Evolutionary conservation across 179 eudicot genomes (phyloP).

Genomic region (Silene noctiflora): DNA sequence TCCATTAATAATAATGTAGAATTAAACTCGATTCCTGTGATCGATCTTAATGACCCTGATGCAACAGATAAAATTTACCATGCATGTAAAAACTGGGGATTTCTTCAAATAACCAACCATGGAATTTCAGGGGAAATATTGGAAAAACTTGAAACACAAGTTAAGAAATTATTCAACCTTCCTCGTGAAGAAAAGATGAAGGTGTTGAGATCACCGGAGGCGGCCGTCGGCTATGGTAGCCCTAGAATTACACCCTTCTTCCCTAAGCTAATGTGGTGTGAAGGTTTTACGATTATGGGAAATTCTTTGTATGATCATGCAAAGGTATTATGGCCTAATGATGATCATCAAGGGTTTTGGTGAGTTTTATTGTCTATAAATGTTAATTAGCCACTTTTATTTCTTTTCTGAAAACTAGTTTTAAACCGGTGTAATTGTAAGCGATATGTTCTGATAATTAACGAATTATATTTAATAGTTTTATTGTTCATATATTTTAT

Average conservation of each 20-base stretch:
- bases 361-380: no score
- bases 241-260: slow-evolving; percentile 51
- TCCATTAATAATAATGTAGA: not conserved
- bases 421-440: no score
- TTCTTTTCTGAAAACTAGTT: no score
- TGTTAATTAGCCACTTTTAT: no score
- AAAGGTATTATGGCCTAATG: slow-evolving; percentile 59
- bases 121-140: slow-evolving; percentile 36
- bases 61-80: slow-evolving; percentile 28
- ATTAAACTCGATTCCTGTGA: slow-evolving; percentile 24
- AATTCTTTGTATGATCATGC: slow-evolving; percentile 51
- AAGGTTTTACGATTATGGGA: slow-evolving; percentile 71
- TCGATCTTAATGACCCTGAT: slow-evolving; percentile 41
- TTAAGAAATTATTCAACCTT: slow-evolving; percentile 42
- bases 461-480: no score
- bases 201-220: slow-evolving; percentile 39
- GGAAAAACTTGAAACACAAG: slow-evolving; percentile 35
- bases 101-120: slow-evolving; percentile 50
- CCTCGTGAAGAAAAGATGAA: slow-evolving; percentile 46
- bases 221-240: slow-evolving; percentile 57
- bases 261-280: slow-evolving; percentile 64
- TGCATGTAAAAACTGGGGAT: slow-evolving; percentile 55
- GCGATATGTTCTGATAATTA: no score
- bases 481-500: no score
- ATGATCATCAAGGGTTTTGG: slow-evolving; percentile 53